Conservation (phyloP, 1,139 yeast genomes). For the Starmera stellimalicola region DNA sequence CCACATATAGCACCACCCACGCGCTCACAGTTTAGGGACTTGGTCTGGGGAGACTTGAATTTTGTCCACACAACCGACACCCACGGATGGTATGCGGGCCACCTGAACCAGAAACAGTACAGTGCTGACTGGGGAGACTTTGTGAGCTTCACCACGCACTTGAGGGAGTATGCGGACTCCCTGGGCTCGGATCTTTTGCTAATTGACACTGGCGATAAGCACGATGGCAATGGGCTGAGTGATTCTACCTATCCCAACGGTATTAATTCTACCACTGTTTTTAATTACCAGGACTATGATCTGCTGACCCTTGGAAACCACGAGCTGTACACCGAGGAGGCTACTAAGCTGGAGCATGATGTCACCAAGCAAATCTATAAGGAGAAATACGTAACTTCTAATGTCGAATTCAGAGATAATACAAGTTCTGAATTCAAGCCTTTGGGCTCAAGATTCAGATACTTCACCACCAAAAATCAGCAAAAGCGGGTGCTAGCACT, state of each 20-base stretch:
- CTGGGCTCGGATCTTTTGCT: slow-evolving; percentile 54
- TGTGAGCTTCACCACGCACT: slow-evolving; percentile 50
- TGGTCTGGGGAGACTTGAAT: slow-evolving; percentile 64
- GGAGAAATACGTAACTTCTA: slow-evolving; percentile 65
- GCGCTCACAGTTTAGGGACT: slow-evolving; percentile 28
- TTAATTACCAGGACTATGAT: slow-evolving; percentile 63
- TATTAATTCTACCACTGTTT: slow-evolving; percentile 47
- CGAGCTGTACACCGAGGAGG: slow-evolving; percentile 70
- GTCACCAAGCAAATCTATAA: slow-evolving; percentile 48
- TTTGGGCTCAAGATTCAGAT: slow-evolving; percentile 58
- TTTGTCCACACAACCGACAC: slow-evolving; percentile 92
- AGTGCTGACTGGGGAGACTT: slow-evolving; percentile 94
- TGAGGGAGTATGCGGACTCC: slow-evolving; percentile 33
- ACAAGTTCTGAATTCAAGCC: slow-evolving; percentile 46
- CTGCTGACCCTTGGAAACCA: slow-evolving; percentile 85
- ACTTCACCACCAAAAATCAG: slow-evolving; percentile 53
- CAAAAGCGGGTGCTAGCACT: slow-evolving; percentile 51
- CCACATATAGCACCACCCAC: slow-evolving; percentile 18
- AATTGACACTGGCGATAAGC: slow-evolving; percentile 88
- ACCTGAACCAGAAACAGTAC: slow-evolving; percentile 62
- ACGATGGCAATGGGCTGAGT: slow-evolving; percentile 83
- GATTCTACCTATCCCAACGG: slow-evolving; percentile 78
- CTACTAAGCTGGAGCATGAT: slow-evolving; percentile 58
- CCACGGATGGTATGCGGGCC: slow-evolving; percentile 94
- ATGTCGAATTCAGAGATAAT: slow-evolving; percentile 58